Evolutionary conservation across 1,284 basidiomycete species (phyloP), one percentile per base, ranked within the genome.

Genomic region (Cystobasidium sp.): DNA sequence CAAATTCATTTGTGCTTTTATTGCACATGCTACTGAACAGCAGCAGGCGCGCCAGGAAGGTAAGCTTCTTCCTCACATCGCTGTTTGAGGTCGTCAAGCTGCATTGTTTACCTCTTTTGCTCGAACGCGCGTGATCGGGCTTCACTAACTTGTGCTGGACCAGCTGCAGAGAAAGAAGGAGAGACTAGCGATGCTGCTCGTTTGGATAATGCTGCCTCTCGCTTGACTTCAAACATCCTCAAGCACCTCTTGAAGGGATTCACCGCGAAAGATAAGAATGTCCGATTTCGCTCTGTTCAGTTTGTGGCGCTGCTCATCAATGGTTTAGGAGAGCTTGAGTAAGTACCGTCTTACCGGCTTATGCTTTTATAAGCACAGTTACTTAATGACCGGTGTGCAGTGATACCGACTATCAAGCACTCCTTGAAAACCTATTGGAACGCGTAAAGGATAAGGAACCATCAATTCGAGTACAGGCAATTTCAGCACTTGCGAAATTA

Each of bases 371-470:
- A n/a, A 24, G 18, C 24, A 20, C 20, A 18, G 22, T 16, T 8
- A n/a, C 6, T 22, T 24, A 24, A 22, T 74, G 67, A 55, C 22
- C 37, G 22, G 18, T 52, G 8, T 80, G n/a, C n/a, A 95, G 93
- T 78, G 93, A 97, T 82, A 91, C 94, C 71, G 84, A 91, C 4
- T 97, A 92, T 79, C 84, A 86, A 6, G 79, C 85, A 0, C 87
- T 98, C 6, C 87, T 90, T 49, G 82, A 85, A 9, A 86, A 88
- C 7, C 85, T 97, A 0, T 85, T 94, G n/a, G 88, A 91, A 3
- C 88, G 96, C 31, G 84, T 91, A 14, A 86, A 86, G 18, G 96
- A 98, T 85, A 97, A 94, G 82, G 96, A 98, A 79, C 82, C 89
- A 0, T 80, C 87, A 6, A 90, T 97, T 6, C 88, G 96, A 22